phyloP scores from a whole-genome alignment of 108 stramenopile species.

The Parietichytrium sp. region DNA sequence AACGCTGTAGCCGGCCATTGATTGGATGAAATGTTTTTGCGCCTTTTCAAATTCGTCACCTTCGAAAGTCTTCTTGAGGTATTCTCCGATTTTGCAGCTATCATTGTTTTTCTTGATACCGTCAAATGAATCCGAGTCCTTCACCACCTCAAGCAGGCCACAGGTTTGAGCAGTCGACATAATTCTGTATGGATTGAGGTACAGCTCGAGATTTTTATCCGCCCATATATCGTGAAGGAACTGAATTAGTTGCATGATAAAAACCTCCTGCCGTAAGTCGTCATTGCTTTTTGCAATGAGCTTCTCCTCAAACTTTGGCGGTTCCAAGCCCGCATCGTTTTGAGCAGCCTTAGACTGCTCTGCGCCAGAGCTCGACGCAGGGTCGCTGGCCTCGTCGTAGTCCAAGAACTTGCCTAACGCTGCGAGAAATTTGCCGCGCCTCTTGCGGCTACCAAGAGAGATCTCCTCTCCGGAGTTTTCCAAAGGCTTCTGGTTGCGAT shows the following conservation, averaged over 20 bases:
- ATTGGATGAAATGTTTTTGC: constrained; percentile 83
- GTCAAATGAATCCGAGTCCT: constrained; percentile 87
- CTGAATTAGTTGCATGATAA: constrained; percentile 84
- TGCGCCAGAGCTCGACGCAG: too few species aligned
- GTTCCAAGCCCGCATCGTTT: constrained; percentile 64
- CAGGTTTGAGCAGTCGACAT: constrained; percentile 69
- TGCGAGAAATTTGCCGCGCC: constrained; percentile 76
- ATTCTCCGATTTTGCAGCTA: constrained; percentile 73
- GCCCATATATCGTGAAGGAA: constrained; percentile 90
- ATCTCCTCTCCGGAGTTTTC: constrained; percentile 61
- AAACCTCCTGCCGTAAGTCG: constrained; percentile 68
- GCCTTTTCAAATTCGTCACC: constrained; percentile 68
- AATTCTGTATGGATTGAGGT: constrained; percentile 93
- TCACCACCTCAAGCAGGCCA: constrained; percentile 92
- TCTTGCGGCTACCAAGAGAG: constrained; percentile 74
- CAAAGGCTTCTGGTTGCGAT: too few species aligned
- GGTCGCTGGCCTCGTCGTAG: constrained; percentile 52
- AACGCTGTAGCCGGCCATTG: constrained; percentile 87
- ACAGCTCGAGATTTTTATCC: constrained; percentile 76
- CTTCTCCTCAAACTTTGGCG: constrained; percentile 20
- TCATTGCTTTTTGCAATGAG: constrained; percentile 87
- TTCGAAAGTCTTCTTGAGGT: constrained; percentile 76
- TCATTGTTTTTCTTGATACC: constrained; percentile 80
- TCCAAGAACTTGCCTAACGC: constrained; percentile 65
- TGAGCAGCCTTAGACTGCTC: too few species aligned